Conservation (phyloP, 2,329 filamentous ascomycete species). For the Stagonosporopsis tanaceti region DNA sequence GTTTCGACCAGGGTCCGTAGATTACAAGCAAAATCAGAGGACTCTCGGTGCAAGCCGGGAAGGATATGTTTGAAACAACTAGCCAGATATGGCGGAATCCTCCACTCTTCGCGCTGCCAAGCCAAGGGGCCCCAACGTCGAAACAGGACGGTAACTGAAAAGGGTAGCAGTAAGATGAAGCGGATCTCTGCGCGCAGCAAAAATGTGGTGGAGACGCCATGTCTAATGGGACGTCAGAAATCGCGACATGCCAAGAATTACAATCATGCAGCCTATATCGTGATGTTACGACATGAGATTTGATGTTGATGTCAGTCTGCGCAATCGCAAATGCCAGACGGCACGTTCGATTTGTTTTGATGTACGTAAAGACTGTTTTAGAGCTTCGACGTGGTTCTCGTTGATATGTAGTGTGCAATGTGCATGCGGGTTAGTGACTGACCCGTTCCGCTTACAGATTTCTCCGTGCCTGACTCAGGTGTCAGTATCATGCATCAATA, state of each 20-base stretch:
- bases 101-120: constrained; percentile 27
- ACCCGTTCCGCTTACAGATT: not conserved
- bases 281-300: not conserved
- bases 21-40: constrained; percentile 20
- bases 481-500: not conserved
- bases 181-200: constrained; percentile 6
- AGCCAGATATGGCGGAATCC: constrained; percentile 11
- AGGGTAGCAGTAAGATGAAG: constrained; percentile 15
- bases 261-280: not conserved
- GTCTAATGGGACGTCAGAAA: not conserved
- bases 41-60: constrained; percentile 16
- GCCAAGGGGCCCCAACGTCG: constrained; percentile 20
- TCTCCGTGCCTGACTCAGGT: constrained; percentile 7
- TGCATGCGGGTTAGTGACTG: not conserved
- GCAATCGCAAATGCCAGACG: not conserved
- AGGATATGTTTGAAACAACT: constrained; percentile 30
- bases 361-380: not conserved
- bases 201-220: constrained; percentile 10
- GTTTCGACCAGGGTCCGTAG: constrained; percentile 6
- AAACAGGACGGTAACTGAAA: constrained; percentile 25
- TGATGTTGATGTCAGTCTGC: not conserved
- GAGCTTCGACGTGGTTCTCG: not conserved
- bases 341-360: not conserved
- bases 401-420: not conserved
- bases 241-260: not conserved